Base-by-base conservation (phyloP, 345 rosid species). In the Eutrema yunnanense region DNA sequence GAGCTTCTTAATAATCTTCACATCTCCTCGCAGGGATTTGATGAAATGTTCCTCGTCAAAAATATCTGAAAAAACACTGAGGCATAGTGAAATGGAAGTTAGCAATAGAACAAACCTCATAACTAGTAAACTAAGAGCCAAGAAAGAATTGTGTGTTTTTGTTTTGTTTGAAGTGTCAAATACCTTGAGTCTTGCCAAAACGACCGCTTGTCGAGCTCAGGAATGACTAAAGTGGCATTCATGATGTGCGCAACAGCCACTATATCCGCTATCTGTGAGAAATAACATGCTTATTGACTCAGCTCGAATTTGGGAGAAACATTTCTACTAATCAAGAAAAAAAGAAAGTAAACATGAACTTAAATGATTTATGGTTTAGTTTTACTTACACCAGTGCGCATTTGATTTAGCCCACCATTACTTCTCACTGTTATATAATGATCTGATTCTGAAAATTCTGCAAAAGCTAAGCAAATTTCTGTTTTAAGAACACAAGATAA, bases 171-270 rank as follows among this genome's bases (percentile, higher is more conserved):
- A 48, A 12, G 49, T 30, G 34, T 32, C 33, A 58, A 74, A 68
- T 54, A 89, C 98, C 97, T 94, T 48, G 97, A 79, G 73, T 94
- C 98, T 85, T 86, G 81, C 98, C 97, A 94, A 69, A 94, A 94
- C 40, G 98, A 94, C 3, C 86, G 88, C 42, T 83, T 94, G 59
- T 94, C 97, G 47, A 94, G 76, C 74, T 85, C 88, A 76, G 98
- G 96, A 86, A 91, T 81, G 47, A 94, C 94, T 82, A 94, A 81
- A 61, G 95, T 88, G 22, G 97, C 98, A 80, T 91, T 94, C 92
- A 91, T 88, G 55, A 91, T 86, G 76, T 65, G 88, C 12, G 98
- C 96, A 73, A 89, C 90, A 74, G 89, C 96, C 68, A 94, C 97
- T 86, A 91, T 94, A 83, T 94, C 97, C 1, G 95, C 77, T 76